Conservation (phyloP, 2,329 filamentous ascomycete genomes). For the Pyrenophora seminiperda region DNA sequence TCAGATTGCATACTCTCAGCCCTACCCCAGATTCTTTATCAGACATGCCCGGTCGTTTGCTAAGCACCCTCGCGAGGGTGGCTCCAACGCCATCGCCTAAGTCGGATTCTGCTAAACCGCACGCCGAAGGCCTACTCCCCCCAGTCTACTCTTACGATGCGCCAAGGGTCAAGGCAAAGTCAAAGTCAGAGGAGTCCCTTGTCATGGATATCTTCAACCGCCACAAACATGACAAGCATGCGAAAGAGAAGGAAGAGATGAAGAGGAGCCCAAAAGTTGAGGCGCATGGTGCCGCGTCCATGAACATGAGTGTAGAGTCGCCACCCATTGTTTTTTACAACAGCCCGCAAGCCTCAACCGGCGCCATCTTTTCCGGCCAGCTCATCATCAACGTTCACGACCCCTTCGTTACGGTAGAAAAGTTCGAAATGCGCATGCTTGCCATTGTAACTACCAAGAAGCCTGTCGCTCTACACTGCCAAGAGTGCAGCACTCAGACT, state of each 20-base stretch:
- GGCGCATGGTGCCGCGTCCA: slow-evolving; percentile 54
- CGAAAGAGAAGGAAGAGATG: slow-evolving; percentile 25
- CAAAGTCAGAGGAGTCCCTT: slow-evolving; percentile 42
- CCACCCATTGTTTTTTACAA: slow-evolving; percentile 87
- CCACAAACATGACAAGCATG: slow-evolving; percentile 38
- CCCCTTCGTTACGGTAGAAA: slow-evolving; percentile 66
- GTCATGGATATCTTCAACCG: slow-evolving; percentile 50
- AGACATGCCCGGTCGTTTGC: slow-evolving; percentile 46
- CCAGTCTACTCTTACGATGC: slow-evolving; percentile 45
- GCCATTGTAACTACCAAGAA: slow-evolving; percentile 77
- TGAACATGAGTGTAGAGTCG: slow-evolving; percentile 75
- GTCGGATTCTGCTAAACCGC: slow-evolving; percentile 30
- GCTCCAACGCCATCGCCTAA: slow-evolving; percentile 42
- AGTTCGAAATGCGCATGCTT: slow-evolving; percentile 73
- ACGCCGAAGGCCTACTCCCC: slow-evolving; percentile 36
- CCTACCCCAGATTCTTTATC: slow-evolving; percentile 39
- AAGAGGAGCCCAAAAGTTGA: slow-evolving; percentile 46
- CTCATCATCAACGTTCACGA: slow-evolving; percentile 75
- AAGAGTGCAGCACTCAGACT: slow-evolving; percentile 72
- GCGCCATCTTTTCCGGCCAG: slow-evolving; percentile 83
- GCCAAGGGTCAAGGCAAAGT: slow-evolving; percentile 31
- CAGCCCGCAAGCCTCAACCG: slow-evolving; percentile 72
- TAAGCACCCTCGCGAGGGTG: slow-evolving; percentile 41
- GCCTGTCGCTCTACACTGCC: slow-evolving; percentile 79
- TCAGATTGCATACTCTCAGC: slow-evolving; percentile 21